Evolutionary conservation across 2,329 filamentous ascomycete genomes (phyloP), one percentile per base, ranked within the genome.

Genomic region (Aspergillus fumigatus): DNA sequence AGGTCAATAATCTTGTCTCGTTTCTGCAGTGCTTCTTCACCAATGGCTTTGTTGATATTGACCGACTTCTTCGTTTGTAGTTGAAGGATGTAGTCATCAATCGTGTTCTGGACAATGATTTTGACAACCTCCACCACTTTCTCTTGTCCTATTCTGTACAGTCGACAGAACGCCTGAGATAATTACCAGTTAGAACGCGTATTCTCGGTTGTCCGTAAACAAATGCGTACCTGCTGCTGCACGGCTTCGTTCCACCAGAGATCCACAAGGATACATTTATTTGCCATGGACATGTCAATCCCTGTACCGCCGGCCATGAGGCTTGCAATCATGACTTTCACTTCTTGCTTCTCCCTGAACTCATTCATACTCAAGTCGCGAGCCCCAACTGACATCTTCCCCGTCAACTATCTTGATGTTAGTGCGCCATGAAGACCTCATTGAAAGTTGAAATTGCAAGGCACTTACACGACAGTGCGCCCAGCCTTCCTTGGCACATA

Each of bases 271-370:
- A 86, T 83, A 23, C 84, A 80, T 3, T 82, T 77, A 50, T 82
- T 84, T 1, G 85, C 85, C 68, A 80, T 80, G 0, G 83, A 85
- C 10, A 88, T 71, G 62, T 88, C 86, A 23, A 88, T 75, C 0
- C 82, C 81, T 4, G 76, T 70, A 2, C 84, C 84, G 32, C 85
- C 85, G 23, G 79, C 81, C 52, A 79, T 82, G 1, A 87, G 71
- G 0, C 81, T 81, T 1, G 81, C 79, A 11, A 88, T 72, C 59
- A 88, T 66, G 23, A 88, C 75, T 27, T 71, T 75, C 8, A 72
- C 68, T 0, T 74, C 51, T 0, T 65, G 55, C 0, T 80, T 62
- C 0, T 74, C 62, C 4, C 70, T 70, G 62, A 87, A 87, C 0
- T 66, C 62, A 0, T 67, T 51, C 51, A 87, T 76, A 0, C 75